Evolutionary conservation across 1,139 yeast species (phyloP), one percentile per base, ranked within the genome.

Genomic region (Saccharomyces pastorianus): DNA sequence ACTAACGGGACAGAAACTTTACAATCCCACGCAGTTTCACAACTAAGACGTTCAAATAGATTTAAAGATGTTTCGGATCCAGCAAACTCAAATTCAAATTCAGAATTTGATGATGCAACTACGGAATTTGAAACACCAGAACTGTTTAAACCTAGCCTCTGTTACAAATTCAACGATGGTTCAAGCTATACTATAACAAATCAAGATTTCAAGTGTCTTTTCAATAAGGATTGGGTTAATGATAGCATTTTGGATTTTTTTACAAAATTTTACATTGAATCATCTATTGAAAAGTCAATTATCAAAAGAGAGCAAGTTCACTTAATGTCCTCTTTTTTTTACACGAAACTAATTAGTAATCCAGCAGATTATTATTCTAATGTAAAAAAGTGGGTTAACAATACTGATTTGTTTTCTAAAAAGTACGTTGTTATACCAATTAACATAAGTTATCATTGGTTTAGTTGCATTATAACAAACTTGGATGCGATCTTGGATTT

Each of bases 371-470:
- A 79, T 56, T 89, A 85, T 66, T 74, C 73, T 1, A 86, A 85
- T 61, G 84, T 91, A 29, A 81, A 80, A 59, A 77, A 85, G 54
- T 95, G 99, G 99, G 81, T 95, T 3, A 75, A 79, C 51, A 86
- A 85, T 61, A 72, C 88, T 27, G 85, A 85, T 52, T 67, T 91
- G 5, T 81, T 84, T 71, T 73, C 75, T 23, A 83, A 77, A 63
- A 79, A 82, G 50, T 82, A 78, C 62, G 74, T 90, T 1, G 77
- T 91, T 5, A 76, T 95, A 17, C 99, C 99, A 0, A 83, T 95
- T 11, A 89, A 89, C 68, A 88, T 84, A 60, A 76, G 78, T 52
- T 76, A 79, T 44, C 99, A 95, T 71, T 95, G 99, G 99, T 88
- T 84, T 66, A 84, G 91, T 49, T 85, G 89, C 38, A 78, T 89